A percentile compares a stretch with the other conserved stretches of the same genome.
These are phyloP conservation scores for Suillus clintonianus DNA, from an alignment of 768 basidiomycete species.

Conservation along the genomic window DNA sequence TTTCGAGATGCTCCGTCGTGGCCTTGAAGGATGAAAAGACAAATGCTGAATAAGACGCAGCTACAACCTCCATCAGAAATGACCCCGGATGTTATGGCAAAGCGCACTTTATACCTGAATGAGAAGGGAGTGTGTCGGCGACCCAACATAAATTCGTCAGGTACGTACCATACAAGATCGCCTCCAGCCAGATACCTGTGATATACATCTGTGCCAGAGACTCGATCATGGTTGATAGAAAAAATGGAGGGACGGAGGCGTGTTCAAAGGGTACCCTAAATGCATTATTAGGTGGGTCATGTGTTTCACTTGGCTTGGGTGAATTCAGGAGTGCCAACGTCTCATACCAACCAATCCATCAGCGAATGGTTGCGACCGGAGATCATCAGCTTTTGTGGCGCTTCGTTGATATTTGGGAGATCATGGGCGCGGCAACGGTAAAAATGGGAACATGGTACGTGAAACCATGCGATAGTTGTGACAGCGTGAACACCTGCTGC, in stretches of 20 bases:
- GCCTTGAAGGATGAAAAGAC: conserved; percentile 1
- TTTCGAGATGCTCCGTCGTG: background rate
- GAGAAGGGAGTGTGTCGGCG: background rate
- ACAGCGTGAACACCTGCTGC: background rate
- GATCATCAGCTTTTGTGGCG: background rate
- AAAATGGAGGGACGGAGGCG: background rate
- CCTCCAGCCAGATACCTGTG: conserved; percentile 9
- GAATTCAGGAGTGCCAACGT: background rate
- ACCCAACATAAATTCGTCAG: background rate
- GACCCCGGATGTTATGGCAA: background rate
- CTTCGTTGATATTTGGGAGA: background rate
- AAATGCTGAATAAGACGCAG: conserved; percentile 4
- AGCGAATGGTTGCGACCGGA: background rate
- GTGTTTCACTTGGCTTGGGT: background rate
- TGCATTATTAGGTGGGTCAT: background rate
- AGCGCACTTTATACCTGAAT: background rate
- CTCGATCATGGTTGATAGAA: conserved; percentile 7
- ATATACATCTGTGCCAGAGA: conserved; percentile 9
- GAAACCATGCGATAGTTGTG: background rate
- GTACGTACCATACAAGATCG: conserved; percentile 21
- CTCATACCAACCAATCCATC: background rate
- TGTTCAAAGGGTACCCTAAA: background rate
- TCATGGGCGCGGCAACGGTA: background rate
- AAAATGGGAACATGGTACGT: background rate
- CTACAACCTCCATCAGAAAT: background rate